Evolutionary conservation across 306 rosid species (phyloP).

Genomic region (Glycine latifolia): DNA sequence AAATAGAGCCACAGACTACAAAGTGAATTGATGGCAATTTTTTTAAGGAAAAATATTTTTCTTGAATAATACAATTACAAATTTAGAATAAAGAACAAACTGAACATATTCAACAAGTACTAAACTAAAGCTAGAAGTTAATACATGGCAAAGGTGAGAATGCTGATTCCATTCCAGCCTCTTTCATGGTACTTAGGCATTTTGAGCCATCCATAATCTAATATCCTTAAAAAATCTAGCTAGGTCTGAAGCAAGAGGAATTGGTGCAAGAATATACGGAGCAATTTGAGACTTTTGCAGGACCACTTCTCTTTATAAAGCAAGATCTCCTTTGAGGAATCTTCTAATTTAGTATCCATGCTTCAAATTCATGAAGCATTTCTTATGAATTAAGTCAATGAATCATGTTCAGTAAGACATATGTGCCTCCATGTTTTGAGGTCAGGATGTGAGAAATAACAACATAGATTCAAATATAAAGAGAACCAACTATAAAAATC

Average conservation of each 20-base stretch:
- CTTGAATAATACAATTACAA: neutral
- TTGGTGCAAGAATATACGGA: neutral
- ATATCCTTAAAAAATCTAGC: neutral
- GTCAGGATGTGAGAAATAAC: conserved; percentile 9
- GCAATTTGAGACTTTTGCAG: neutral
- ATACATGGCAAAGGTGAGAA: neutral
- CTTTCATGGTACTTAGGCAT: neutral
- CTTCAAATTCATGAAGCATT: conserved; percentile 19
- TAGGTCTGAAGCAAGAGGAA: neutral
- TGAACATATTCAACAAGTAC: neutral
- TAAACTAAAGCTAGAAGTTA: conserved; percentile 14
- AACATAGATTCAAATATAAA: conserved; percentile 16
- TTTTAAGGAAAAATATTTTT: neutral
- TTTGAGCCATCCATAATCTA: neutral
- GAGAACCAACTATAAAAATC: conserved; percentile 17
- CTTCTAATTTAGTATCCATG: neutral
- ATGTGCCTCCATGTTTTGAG: neutral
- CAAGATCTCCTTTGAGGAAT: neutral
- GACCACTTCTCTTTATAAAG: neutral
- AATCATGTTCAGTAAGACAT: neutral
- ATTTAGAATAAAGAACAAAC: conserved; percentile 7
- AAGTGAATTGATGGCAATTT: neutral
- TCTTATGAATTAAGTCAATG: conserved; percentile 25
- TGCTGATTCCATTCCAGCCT: neutral
- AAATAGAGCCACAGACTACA: conserved; percentile 32